Conservation (phyloP, 2,329 filamentous ascomycete genomes). For the Aureobasidium mangrovei region DNA sequence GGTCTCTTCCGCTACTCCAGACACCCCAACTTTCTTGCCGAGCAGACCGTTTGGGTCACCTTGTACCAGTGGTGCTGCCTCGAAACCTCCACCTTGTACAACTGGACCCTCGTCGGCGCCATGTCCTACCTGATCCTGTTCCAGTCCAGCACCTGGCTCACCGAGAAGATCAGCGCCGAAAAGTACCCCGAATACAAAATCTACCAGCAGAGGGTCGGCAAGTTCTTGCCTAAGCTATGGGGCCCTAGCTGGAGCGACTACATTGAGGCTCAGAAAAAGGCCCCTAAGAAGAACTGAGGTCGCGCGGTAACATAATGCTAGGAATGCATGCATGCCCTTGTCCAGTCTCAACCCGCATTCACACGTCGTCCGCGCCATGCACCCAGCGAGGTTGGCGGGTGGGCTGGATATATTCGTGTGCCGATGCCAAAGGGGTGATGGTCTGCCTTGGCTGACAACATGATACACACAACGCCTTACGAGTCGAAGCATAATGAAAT, state of each 20-base stretch:
- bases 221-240: slow-evolving; percentile 60
- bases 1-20: slow-evolving; percentile 83
- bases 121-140: slow-evolving; percentile 69
- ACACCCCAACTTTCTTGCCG: slow-evolving; percentile 90
- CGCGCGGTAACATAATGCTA: no score
- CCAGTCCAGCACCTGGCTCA: slow-evolving; percentile 80
- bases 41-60: slow-evolving; percentile 82
- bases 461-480: background rate
- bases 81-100: slow-evolving; percentile 59
- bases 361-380: no score
- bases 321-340: no score
- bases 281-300: slow-evolving; percentile 7
- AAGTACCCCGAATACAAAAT: slow-evolving; percentile 86
- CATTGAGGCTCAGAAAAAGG: slow-evolving; percentile 18
- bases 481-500: slow-evolving; percentile 3
- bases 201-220: slow-evolving; percentile 76
- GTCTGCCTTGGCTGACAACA: background rate
- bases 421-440: background rate
- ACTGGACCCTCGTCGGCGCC: slow-evolving; percentile 69
- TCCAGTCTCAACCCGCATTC: no score
- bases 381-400: no score
- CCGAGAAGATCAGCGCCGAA: slow-evolving; percentile 65
- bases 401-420: background rate
- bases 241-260: slow-evolving; percentile 27
- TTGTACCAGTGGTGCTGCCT: slow-evolving; percentile 84